A percentile compares a stretch with the other conserved stretches of the same genome.
Conservation (phyloP, 164 flowering plant genomes). For the Sextonia rubra region DNA sequence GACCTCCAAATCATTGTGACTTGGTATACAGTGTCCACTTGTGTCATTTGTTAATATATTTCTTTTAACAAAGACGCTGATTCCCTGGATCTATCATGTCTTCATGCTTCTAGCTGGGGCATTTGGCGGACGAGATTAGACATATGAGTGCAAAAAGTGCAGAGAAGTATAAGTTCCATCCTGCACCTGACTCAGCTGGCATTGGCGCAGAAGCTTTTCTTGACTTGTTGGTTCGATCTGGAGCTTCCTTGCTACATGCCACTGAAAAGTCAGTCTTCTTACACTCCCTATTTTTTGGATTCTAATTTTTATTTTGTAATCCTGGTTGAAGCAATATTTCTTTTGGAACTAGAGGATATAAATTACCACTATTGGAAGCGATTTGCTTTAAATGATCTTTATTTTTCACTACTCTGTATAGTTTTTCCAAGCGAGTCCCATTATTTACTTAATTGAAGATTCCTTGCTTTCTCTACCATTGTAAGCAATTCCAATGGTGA, state of each 20-base stretch:
- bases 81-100: not conserved
- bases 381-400: not conserved
- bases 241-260: slow-evolving; percentile 59
- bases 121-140: slow-evolving; percentile 34
- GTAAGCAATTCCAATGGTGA: no score
- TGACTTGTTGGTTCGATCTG: slow-evolving; percentile 54
- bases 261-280: slow-evolving; percentile 51
- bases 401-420: not conserved
- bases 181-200: slow-evolving; percentile 34
- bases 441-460: no score
- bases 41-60: not conserved
- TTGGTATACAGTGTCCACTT: slow-evolving; percentile 33
- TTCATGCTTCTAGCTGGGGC: slow-evolving; percentile 35
- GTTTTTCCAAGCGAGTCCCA: not conserved
- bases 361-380: not conserved
- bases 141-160: slow-evolving; percentile 54
- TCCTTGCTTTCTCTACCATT: no score
- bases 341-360: not conserved
- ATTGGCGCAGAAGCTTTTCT: slow-evolving; percentile 55
- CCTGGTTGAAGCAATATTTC: not conserved
- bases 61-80: slow-evolving; percentile 17
- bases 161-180: slow-evolving; percentile 43
- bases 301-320: not conserved
- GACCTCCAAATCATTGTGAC: slow-evolving; percentile 32
- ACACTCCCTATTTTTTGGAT: no score